Conservation (phyloP, 1,284 basidiomycete species). For the Tilletia indica region DNA sequence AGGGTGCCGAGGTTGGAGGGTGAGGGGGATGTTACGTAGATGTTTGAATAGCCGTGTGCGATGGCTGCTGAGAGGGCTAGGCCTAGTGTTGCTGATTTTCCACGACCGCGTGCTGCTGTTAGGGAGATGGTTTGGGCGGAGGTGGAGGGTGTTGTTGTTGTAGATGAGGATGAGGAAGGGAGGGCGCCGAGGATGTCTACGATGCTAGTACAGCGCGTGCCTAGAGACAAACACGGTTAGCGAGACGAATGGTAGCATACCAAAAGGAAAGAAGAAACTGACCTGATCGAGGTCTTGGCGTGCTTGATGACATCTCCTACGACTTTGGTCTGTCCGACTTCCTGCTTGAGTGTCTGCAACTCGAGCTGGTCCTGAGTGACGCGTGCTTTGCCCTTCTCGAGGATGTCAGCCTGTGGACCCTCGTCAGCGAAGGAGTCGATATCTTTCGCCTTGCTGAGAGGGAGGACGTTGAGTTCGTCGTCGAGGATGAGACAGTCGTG, state of each 20-base stretch:
- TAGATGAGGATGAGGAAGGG: slow-evolving; percentile 62
- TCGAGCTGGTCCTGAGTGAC: slow-evolving; percentile 61
- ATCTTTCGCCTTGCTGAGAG: slow-evolving; percentile 93
- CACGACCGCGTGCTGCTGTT: slow-evolving; percentile 89
- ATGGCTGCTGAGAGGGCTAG: slow-evolving; percentile 89
- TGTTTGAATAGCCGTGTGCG: slow-evolving; percentile 92
- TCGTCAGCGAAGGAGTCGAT: slow-evolving; percentile 71
- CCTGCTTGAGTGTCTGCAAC: slow-evolving; percentile 77
- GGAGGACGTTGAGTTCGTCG: slow-evolving; percentile 96
- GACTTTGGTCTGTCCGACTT: slow-evolving; percentile 78
- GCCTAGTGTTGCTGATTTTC: slow-evolving; percentile 94
- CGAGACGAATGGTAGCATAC: slow-evolving; percentile 63
- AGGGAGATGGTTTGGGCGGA: slow-evolving; percentile 79
- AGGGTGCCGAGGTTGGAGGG: slow-evolving; percentile 96
- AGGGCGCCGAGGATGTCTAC: slow-evolving; percentile 51
- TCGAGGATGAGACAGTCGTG: slow-evolving; percentile 86
- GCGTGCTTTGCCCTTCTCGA: slow-evolving; percentile 62
- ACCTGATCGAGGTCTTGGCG: slow-evolving; percentile 91
- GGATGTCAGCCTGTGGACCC: slow-evolving; percentile 28
- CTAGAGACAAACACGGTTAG: not conserved
- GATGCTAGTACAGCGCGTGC: slow-evolving; percentile 49
- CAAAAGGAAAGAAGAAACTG: slow-evolving; percentile 23
- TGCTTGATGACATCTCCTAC: slow-evolving; percentile 86
- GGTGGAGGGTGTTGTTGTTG: not conserved
- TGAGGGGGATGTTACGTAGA: slow-evolving; percentile 95